Base-by-base conservation (phyloP, 2,329 filamentous ascomycete genomes). In the Orbilia brochopaga region DNA sequence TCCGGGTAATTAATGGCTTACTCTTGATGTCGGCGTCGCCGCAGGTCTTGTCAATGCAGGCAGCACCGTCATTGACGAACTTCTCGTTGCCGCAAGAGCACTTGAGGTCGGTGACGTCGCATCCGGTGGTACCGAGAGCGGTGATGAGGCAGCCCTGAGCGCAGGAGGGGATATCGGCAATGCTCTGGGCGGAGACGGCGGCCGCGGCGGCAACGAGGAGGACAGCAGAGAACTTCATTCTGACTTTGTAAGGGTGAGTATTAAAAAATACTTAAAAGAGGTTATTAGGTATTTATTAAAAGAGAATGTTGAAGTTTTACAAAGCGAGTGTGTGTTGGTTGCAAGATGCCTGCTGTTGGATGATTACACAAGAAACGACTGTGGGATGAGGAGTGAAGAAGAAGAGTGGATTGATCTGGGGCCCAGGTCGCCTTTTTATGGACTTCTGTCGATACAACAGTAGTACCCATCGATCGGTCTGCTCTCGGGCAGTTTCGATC, bases 161-260 rank as follows among this genome's bases (percentile, higher is more conserved):
- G 58, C 75, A 76, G 37, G 58, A 6, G 19, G 75, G 75, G 60
- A 76, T 53, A 32, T 73, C 69, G 23, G 61, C 57, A 32, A 75
- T 66, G 44, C 58, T 54, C 67, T 75, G 74, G 53, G 74, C 73
- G 30, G 73, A 75, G 62, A 59, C 69, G 67, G 65, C 48, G 52
- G 74, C 75, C 53, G 64, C 67, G 66, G 74, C 15, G 62, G 69
- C 59, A 64, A 66, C 64, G 60, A 75, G 30, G 61, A 63, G 65
- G 58, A 74, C 44, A 62, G 69, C 56, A 57, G 69, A 74, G 72
- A 74, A 63, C 66, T 76, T 76, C 75, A 76, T 76, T 75, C 70
- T 74, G 66, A 60, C 42, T 73, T 58, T 63, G 64, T 44, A 35
- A 55, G 37, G n/a, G n/a, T 15, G 44, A 42, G 44, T 48, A 52